Evolutionary conservation across 257 asterid genomes (phyloP), one percentile per base, ranked within the genome.

Genomic region (Striga asiatica): DNA sequence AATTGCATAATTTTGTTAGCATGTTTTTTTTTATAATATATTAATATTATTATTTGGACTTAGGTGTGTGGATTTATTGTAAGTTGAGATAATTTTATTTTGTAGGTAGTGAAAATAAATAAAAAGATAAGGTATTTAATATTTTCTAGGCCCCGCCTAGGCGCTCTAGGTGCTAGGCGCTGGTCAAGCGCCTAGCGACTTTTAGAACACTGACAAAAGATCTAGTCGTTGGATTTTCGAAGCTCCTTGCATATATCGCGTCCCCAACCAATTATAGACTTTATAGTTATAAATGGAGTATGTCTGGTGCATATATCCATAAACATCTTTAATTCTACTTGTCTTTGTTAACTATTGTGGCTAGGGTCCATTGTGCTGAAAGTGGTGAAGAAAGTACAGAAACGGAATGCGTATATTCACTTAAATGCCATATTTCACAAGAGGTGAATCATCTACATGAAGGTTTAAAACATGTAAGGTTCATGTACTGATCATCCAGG

Each of bases 361-460:
- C 62, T 70, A 92, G 99, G 94, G 70, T 92, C 48, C 95, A 92
- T 64, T 92, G 99, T 65, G 84, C 97, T 58, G 99, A 92, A 79
- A 92, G 99, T 77, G 89, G 95, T 61, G 99, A 92, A 64, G 99
- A 92, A 76, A 87, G 95, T 59, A 76, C 89, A 2, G 97, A 92
- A 63, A 71, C 71, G 5, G 99, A 92, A 74, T 76, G 88, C 1
- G 97, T 92, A 34, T 84, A 84, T 78, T 78, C 97, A 53, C 94
- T 92, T 20, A 92, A 92, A 72, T 92, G 99, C 74, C 97, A 88
- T 77, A 92, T 92, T 60, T 92, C 97, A 0, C 98, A 92, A 16
- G 98, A 92, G 71, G 98, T 92, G 84, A 92, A 92, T 65, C 95
- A 88, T 81, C 85, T 92, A 61, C 99, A 88, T 20, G 99, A 92